Conservation (phyloP, 352 stramenopile genomes). For the Pythium brassicae region DNA sequence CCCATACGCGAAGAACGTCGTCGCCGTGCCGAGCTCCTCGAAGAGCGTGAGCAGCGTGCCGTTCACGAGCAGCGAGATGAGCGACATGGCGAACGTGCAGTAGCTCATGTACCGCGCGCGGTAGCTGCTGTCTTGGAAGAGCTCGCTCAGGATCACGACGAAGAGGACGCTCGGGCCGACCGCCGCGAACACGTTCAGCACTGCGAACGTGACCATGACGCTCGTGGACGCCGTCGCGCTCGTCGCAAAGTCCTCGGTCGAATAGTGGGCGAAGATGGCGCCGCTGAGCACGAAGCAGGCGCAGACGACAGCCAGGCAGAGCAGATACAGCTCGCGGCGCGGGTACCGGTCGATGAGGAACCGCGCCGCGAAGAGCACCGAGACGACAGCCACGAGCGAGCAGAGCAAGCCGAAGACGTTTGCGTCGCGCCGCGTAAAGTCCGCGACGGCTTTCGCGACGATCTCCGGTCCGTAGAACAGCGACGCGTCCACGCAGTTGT, state of each 20-base stretch:
- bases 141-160: constrained; percentile 80
- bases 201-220: constrained; percentile 59
- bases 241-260: constrained; percentile 52
- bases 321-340: constrained; percentile 64
- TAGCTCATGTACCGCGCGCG: constrained; percentile 85
- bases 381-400: constrained; percentile 57
- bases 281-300: constrained; percentile 61
- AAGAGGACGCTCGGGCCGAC: constrained; percentile 79
- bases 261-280: constrained; percentile 65
- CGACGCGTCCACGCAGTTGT: constrained; percentile 85
- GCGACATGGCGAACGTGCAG: constrained; percentile 86
- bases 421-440: constrained; percentile 56
- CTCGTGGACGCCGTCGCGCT: constrained; percentile 36
- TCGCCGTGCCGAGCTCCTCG: constrained; percentile 50
- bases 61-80: constrained; percentile 81
- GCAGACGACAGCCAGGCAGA: constrained; percentile 67
- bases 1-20: constrained; percentile 68
- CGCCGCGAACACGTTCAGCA: constrained; percentile 74
- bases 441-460: constrained; percentile 58
- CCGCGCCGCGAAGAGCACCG: constrained; percentile 57
- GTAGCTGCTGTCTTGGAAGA: constrained; percentile 81
- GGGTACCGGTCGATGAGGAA: constrained; percentile 71
- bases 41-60: constrained; percentile 78
- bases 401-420: constrained; percentile 79
- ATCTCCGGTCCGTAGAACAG: constrained; percentile 87